phyloP scores from a whole-genome alignment of 148 eudicot genomes.

The Rhododendron ovatum region DNA sequence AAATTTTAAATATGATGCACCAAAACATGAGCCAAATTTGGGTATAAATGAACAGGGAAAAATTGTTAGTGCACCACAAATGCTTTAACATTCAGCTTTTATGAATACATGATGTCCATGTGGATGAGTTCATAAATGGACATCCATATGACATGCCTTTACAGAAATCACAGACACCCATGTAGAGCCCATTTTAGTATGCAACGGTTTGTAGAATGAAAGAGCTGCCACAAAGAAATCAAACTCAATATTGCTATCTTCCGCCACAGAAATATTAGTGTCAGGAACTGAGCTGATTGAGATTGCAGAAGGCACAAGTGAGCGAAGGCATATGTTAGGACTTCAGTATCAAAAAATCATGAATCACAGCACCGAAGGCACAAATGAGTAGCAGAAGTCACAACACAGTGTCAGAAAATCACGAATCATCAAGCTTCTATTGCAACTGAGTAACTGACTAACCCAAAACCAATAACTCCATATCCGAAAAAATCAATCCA shows the following conservation, averaged over 20 bases:
- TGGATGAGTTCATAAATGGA: not conserved
- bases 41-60: not conserved
- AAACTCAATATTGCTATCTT: not conserved
- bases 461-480: not conserved
- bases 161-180: not conserved
- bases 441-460: too few relatives aligned
- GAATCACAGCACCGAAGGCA: not conserved
- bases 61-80: not conserved
- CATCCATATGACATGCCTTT: not conserved
- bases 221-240: not conserved
- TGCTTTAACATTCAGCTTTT: not conserved
- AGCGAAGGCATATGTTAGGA: not conserved
- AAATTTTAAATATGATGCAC: not conserved
- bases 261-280: not conserved
- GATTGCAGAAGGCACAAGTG: not conserved
- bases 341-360: too few relatives aligned
- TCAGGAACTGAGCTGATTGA: not conserved
- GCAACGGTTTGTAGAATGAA: not conserved
- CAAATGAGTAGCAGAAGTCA: not conserved
- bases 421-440: slow-evolving; percentile 2
- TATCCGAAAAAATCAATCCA: not conserved
- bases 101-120: not conserved
- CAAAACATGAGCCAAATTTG: not conserved
- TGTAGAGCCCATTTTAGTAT: not conserved
- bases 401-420: not conserved